These are phyloP conservation scores for Friedmanniomyces simplex DNA, from an alignment of 495 filamentous ascomycete genomes.

Conservation along the genomic window DNA sequence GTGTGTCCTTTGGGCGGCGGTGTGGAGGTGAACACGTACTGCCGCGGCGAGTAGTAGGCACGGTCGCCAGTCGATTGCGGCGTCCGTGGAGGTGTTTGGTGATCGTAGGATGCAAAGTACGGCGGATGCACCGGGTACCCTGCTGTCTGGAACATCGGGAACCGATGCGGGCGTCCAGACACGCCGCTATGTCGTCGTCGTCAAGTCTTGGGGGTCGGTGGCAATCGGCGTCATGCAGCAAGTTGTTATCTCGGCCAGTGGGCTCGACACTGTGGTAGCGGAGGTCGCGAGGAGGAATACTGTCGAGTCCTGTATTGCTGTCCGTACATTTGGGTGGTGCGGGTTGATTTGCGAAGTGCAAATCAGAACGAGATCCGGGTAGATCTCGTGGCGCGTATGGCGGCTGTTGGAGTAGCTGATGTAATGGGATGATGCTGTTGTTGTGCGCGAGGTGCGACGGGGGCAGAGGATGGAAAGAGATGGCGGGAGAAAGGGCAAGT, in stretches of 20 bases:
- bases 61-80: slow-evolving; percentile 21
- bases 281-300: slow-evolving; percentile 24
- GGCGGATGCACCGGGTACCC: slow-evolving; percentile 29
- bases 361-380: slow-evolving; percentile 12
- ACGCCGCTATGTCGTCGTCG: slow-evolving; percentile 7
- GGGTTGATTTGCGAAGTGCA: slow-evolving; percentile 12
- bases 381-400: slow-evolving; percentile 5
- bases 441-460: slow-evolving; percentile 6
- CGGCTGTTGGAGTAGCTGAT: neutral
- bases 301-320: slow-evolving; percentile 17
- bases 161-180: slow-evolving; percentile 19
- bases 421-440: slow-evolving; percentile 3
- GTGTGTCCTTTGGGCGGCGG: slow-evolving; percentile 29
- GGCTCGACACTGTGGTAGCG: slow-evolving; percentile 10
- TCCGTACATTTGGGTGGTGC: slow-evolving; percentile 25
- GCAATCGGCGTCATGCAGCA: neutral
- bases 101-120: slow-evolving; percentile 29
- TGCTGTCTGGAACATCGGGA: slow-evolving; percentile 27
- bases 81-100: slow-evolving; percentile 29
- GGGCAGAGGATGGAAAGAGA: neutral
- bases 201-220: neutral
- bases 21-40: slow-evolving; percentile 26
- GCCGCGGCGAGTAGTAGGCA: slow-evolving; percentile 31
- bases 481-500: neutral
- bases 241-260: slow-evolving; percentile 17